These are phyloP conservation scores for Zanthoxylum bungeanum DNA, from an alignment of 345 rosid species.

Conservation along the genomic window DNA sequence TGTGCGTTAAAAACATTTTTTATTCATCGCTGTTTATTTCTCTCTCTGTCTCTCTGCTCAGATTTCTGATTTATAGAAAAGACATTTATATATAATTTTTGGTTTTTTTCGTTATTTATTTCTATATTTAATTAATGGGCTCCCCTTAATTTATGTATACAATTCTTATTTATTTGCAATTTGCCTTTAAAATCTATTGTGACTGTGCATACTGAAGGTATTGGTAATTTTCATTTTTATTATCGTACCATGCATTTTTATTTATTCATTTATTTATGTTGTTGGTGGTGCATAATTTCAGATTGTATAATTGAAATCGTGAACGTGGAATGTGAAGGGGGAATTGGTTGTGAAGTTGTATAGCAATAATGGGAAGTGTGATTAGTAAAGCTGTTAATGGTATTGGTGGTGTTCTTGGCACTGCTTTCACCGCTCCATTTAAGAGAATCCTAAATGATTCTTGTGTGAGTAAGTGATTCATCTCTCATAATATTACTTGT, in stretches of 20 bases:
- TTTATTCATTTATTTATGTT: neutral
- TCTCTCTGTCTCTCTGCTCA: too few relatives aligned
- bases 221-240: neutral
- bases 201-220: too few relatives aligned
- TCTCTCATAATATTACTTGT: neutral
- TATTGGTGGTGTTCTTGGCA: slow-evolving; percentile 50
- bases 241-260: neutral
- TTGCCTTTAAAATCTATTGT: neutral
- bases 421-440: slow-evolving; percentile 51
- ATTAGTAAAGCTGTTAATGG: slow-evolving; percentile 53
- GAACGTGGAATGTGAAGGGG: neutral
- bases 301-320: neutral
- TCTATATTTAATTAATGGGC: neutral
- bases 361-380: slow-evolving; percentile 42
- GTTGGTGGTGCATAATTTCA: neutral
- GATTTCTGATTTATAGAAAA: neutral
- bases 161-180: too few relatives aligned
- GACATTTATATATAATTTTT: neutral
- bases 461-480: slow-evolving; percentile 38
- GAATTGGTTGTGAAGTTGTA: neutral
- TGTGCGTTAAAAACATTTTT: neutral
- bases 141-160: neutral
- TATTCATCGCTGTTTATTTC: neutral
- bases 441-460: slow-evolving; percentile 55
- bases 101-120: neutral